Conservation (phyloP, 176 grass and related monocot species). For the Chloris gayana region DNA sequence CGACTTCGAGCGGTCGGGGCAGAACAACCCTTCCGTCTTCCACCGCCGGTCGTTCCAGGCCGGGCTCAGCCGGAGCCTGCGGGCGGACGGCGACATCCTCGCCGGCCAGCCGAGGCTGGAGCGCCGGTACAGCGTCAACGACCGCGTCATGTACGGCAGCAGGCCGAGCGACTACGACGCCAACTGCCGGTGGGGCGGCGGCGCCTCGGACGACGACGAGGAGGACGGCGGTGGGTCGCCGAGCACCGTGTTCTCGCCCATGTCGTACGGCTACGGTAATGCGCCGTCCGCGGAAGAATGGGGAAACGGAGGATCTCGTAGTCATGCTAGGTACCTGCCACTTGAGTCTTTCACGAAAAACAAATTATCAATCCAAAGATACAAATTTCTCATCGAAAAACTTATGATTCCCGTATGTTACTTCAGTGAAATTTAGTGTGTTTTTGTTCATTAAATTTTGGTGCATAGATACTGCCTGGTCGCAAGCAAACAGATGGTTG, state of each 20-base stretch:
- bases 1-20: constrained; percentile 69
- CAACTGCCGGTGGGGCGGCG: constrained; percentile 55
- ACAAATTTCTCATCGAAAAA: not conserved
- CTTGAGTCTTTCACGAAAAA: not conserved
- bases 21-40: constrained; percentile 58
- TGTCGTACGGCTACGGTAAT: constrained; percentile 65
- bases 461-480: constrained; percentile 68
- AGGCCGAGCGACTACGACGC: constrained; percentile 80
- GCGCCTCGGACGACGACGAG: constrained; percentile 63
- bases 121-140: constrained; percentile 76
- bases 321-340: constrained; percentile 50
- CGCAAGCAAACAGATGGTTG: constrained; percentile 97
- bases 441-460: not conserved
- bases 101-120: constrained; percentile 68
- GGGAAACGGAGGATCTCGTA: constrained; percentile 35
- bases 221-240: constrained; percentile 50
- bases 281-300: constrained; percentile 45
- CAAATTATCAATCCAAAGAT: not conserved
- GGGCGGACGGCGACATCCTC: constrained; percentile 61
- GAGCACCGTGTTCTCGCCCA: constrained; percentile 61
- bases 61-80: constrained; percentile 69
- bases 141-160: constrained; percentile 72
- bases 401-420: not conserved
- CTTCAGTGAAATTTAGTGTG: not conserved
- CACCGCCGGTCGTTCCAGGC: constrained; percentile 81